Base-by-base conservation (phyloP, 495 filamentous ascomycete species). In the Penicilliopsis zonata region DNA sequence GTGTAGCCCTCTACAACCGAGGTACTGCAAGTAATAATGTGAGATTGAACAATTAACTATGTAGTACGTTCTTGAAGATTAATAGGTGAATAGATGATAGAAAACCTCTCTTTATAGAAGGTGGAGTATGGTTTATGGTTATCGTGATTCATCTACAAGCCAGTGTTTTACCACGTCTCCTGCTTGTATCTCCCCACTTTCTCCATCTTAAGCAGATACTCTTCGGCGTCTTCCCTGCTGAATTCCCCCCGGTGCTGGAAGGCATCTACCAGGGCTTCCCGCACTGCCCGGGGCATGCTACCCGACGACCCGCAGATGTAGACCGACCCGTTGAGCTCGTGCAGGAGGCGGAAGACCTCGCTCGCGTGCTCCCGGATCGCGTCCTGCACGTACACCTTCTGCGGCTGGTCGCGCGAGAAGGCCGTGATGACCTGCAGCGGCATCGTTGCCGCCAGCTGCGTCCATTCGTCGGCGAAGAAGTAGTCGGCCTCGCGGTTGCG, bases 361-460 rank as follows among this genome's bases (percentile, higher is more conserved):
- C 37, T 24, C 0, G 64, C 68, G 12, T 84, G 57, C 44, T 75
- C 55, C 0, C 76, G 69, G 28, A 99, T 72, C 3, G 78, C 57
- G 52, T 94, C 75, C 46, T 99, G 90, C 7, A 99, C 88, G 46
- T 99, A 99, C 17, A 80, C 51, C 55, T 94, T 94, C 37, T 74
- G 61, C 18, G 53, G 50, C 51, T 82, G 74, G 41, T 84, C 76
- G 2, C 90, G 62, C 1, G 90, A 96, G 44, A 94, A 96, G 0
- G 88, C 88, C 2, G 84, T 75, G 35, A 74, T 56, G 9, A 93
- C 72, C 13, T 67, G 52, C 5, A 82, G 30, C 0, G 55, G 47
- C 13, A 61, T 50, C 14, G 52, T 22, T 17, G 50, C 46, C 9
- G 42, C 38, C 5, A 65, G 35, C 14, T 53, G 41, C 13, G 47